These are phyloP conservation scores for Colletotrichum noveboracense DNA, from an alignment of 2,329 filamentous ascomycete species.

Conservation along the genomic window DNA sequence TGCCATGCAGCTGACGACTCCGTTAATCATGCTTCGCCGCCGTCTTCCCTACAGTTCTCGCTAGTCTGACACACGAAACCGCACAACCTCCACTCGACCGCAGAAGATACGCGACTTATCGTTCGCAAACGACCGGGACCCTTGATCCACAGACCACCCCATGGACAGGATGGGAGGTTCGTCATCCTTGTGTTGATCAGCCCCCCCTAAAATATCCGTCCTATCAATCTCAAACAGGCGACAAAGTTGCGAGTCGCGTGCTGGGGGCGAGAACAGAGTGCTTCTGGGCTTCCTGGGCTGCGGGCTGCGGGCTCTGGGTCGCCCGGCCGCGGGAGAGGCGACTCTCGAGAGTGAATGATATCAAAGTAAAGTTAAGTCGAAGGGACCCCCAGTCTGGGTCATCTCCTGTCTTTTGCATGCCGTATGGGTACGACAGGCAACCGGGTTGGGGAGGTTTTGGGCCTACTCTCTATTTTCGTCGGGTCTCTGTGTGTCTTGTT, in stretches of 20 bases:
- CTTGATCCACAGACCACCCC: slow-evolving; percentile 26
- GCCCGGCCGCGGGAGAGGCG: slow-evolving; percentile 8
- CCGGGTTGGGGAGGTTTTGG: not conserved
- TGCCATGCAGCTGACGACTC: slow-evolving; percentile 20
- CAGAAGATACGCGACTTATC: slow-evolving; percentile 19
- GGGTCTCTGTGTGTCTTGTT: not conserved
- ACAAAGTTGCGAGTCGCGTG: slow-evolving; percentile 22
- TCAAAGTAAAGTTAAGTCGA: slow-evolving; percentile 20
- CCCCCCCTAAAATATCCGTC: slow-evolving; percentile 47
- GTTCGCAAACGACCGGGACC: slow-evolving; percentile 18
- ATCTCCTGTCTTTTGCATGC: slow-evolving; percentile 11
- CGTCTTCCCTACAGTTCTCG: slow-evolving; percentile 21
- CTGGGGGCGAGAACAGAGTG: slow-evolving; percentile 13
- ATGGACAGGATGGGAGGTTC: slow-evolving; percentile 14
- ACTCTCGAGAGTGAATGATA: slow-evolving; percentile 6
- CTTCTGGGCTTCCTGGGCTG: not conserved
- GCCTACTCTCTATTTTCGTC: not conserved
- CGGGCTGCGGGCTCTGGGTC: not conserved
- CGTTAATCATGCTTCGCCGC: slow-evolving; percentile 23
- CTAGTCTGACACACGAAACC: slow-evolving; percentile 25
- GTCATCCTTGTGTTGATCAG: slow-evolving; percentile 46
- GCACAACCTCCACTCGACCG: slow-evolving; percentile 19
- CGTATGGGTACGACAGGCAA: not conserved
- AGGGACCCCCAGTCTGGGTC: not conserved
- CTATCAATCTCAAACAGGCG: slow-evolving; percentile 59